A percentile compares a stretch with the other conserved stretches of the same genome.
Evolutionary conservation across 1,139 yeast genomes (phyloP).

Genomic region (Suhomyces wounanorum): DNA sequence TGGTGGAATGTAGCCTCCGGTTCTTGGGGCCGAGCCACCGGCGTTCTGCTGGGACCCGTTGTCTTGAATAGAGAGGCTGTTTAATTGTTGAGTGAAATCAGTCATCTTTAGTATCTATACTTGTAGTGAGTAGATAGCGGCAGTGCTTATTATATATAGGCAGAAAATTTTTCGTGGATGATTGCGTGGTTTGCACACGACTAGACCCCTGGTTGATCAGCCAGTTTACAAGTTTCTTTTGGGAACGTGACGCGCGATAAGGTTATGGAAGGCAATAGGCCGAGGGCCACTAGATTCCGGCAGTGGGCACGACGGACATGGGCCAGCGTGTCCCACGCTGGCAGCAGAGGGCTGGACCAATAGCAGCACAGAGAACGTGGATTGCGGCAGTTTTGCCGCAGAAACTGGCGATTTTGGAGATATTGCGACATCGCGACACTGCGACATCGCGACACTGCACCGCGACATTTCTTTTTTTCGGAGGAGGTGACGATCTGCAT

Average conservation of each 20-base stretch:
- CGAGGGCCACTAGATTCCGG: too few relatives aligned
- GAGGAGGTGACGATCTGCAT: background rate
- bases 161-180: slow-evolving; percentile 12
- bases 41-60: slow-evolving; percentile 12
- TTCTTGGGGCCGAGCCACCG: slow-evolving; percentile 10
- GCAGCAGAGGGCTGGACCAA: too few relatives aligned
- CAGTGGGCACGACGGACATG: too few relatives aligned
- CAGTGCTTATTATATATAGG: slow-evolving; percentile 9
- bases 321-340: too few relatives aligned
- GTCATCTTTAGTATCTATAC: slow-evolving; percentile 28
- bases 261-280: slow-evolving; percentile 3
- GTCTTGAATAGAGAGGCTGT: slow-evolving; percentile 43
- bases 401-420: too few relatives aligned
- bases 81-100: slow-evolving; percentile 47
- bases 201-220: background rate
- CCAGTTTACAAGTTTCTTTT: slow-evolving; percentile 6
- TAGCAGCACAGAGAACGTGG: too few relatives aligned
- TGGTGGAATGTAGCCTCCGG: slow-evolving; percentile 62
- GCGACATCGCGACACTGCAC: background rate
- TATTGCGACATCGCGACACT: background rate
- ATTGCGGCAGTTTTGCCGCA: too few relatives aligned
- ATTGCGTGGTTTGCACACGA: slow-evolving; percentile 13
- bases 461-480: background rate
- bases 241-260: slow-evolving; percentile 11
- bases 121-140: slow-evolving; percentile 3